Base-by-base conservation (phyloP, 768 basidiomycete genomes). In the Tubosaeta sp. region DNA sequence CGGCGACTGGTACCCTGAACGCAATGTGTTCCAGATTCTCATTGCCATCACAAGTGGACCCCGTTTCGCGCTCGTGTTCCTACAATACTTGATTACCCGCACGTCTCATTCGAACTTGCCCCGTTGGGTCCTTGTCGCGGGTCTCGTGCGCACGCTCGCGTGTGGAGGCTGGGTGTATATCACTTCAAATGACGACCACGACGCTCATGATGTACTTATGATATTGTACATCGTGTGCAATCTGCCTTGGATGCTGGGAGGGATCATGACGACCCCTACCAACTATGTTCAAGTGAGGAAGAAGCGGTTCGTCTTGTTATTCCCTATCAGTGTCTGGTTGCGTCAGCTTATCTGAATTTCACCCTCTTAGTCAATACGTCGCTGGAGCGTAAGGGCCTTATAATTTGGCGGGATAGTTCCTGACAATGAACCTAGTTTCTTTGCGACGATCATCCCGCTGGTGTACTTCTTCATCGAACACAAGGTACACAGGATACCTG, bases 101-200 rank as follows among this genome's bases (percentile, higher is more conserved):
- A 67, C 74, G 0, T 54, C 66, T 7, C 55, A 62, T 7, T 77
- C 80, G 6, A 66, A 55, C 43, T 70, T 80, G 11, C 74, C 84
- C 0, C 71, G 68, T 9, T 56, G 83, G 43, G 71, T 91, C 18
- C 77, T 86, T 31, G 57, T 81, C 9, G 70, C 76, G 34, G 90
- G 90, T 0, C 55, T 91, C 19, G 63, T 88, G 16, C 76, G 92
- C 52, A 92, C 92, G 0, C 66, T 94, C 29, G 76, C 81, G 3
- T 94, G 92, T 59, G 93, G 90, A 29, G 91, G 93, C 24, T 95
- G 92, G 92, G 90, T 94, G 25, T 95, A 84, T 60, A 82, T 94
- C 60, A 94, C 93, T 0, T 89, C 88, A 3, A 81, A 71, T 46
- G 92, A 94, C 63, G 78, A 88, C 69, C 90, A 91, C 58, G 86